Conservation (phyloP, 306 rosid genomes). For the Pyrus pyrifolia region DNA sequence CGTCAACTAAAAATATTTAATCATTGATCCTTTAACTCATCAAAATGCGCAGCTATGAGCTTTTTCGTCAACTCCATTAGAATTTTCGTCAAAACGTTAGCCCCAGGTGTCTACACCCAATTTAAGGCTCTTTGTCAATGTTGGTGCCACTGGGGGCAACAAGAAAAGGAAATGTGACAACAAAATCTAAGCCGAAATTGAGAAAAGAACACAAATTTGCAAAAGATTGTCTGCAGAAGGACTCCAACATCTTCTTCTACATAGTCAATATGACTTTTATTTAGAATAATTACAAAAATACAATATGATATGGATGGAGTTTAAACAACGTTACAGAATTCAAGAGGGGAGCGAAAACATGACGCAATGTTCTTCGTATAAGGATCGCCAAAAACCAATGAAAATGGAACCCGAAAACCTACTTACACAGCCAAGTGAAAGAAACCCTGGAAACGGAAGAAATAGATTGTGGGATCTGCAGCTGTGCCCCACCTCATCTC, state of each 20-base stretch:
- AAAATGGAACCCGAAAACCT: not conserved
- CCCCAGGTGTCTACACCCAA: not conserved
- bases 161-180: too few species aligned
- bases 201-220: too few species aligned
- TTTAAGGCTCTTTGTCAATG: not conserved
- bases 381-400: not conserved
- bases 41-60: fast-evolving
- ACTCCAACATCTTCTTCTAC: not conserved
- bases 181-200: too few species aligned
- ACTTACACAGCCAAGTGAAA: constrained; percentile 3
- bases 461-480: not conserved
- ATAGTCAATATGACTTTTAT: not conserved
- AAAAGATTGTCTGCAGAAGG: not conserved
- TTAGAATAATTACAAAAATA: not conserved
- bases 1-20: too few species aligned
- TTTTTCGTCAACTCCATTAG: too few species aligned
- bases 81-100: too few species aligned
- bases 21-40: too few species aligned
- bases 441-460: not conserved
- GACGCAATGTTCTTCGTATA: not conserved
- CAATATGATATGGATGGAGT: not conserved
- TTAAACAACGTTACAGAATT: not conserved
- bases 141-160: too few species aligned
- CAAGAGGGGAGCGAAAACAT: not conserved
- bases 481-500: constrained; percentile 7